Evolutionary conservation across 345 rosid genomes (phyloP), one percentile per base, ranked within the genome.

Genomic region (Kernera saxatilis): DNA sequence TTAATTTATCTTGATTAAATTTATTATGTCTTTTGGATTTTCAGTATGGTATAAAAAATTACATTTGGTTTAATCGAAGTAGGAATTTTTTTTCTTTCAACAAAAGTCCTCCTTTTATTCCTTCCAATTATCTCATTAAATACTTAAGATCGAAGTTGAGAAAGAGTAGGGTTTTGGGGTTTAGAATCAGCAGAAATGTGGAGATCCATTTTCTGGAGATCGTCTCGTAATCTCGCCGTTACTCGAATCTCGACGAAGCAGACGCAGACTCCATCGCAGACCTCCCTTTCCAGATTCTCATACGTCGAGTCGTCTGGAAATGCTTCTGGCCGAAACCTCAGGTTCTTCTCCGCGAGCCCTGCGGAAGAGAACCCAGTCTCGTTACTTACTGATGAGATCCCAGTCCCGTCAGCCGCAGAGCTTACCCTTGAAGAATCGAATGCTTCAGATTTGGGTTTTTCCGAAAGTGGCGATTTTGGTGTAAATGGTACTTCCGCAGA

Each of bases 181-280:
- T 72, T 76, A 54, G 48, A 68, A 33, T 40, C 51, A 46, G 5
- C 19, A 72, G 51, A 49, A 71, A 88, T 88, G 91, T 83, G 82
- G 89, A 86, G 91, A 83, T 78, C 82, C 21, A 18, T 82, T n/a
- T 75, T 82, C 12, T 70, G 75, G 45, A 71, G 82, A 52, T 80
- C 67, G 9, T 22, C 78, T 69, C 44, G 74, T n/a, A 71, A 33
- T n/a, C 57, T 81, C n/a, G 22, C 44, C 13, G 63, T 54, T 6
- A 29, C 48, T 37, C 54, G 67, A 53, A 72, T 55, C 64, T 66
- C 67, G 1, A 63, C 75, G 18, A 48, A 79, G 86, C 81, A 78
- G 73, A 58, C 18, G 2, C 56, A 61, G 5, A 27, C 52, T 69
- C 53, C 37, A 55, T 57, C 55, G n/a, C 25, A 70, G 46, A 48